Evolutionary conservation across 768 basidiomycete species (phyloP).

Genomic region (Podaxis sp.): DNA sequence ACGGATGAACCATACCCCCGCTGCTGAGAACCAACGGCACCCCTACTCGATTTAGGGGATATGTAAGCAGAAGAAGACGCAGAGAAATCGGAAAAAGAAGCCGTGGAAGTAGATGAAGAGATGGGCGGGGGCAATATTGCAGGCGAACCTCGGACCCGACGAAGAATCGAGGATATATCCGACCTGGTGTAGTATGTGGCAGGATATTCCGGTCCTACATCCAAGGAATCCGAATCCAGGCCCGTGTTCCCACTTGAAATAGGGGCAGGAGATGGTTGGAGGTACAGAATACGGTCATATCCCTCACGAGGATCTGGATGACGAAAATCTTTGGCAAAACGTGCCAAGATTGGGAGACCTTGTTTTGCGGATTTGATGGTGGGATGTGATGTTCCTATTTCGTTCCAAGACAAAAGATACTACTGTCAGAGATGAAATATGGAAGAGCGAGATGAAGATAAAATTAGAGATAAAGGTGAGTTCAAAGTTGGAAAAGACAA

Average conservation of each 20-base stretch:
- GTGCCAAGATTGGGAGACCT: slow-evolving; percentile 60
- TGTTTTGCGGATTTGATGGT: slow-evolving; percentile 66
- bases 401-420: slow-evolving; percentile 2
- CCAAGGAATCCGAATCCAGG: background rate
- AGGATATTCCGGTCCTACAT: background rate
- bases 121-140: slow-evolving; percentile 36
- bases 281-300: slow-evolving; percentile 56
- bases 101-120: slow-evolving; percentile 44
- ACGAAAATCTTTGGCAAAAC: slow-evolving; percentile 63
- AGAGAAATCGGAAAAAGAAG: slow-evolving; percentile 29
- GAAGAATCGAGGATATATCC: slow-evolving; percentile 53
- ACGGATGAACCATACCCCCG: background rate
- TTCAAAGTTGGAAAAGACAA: slow-evolving; percentile 9
- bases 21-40: background rate
- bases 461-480: slow-evolving; percentile 5
- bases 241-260: slow-evolving; percentile 23
- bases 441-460: background rate
- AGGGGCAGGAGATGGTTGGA: slow-evolving; percentile 42
- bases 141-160: slow-evolving; percentile 47
- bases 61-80: background rate
- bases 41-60: background rate
- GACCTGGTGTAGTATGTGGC: slow-evolving; percentile 42
- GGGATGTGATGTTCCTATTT: slow-evolving; percentile 68
- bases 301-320: slow-evolving; percentile 60
- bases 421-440: slow-evolving; percentile 4